Evolutionary conservation across 345 rosid species (phyloP).

Genomic region (Salix purpurea): DNA sequence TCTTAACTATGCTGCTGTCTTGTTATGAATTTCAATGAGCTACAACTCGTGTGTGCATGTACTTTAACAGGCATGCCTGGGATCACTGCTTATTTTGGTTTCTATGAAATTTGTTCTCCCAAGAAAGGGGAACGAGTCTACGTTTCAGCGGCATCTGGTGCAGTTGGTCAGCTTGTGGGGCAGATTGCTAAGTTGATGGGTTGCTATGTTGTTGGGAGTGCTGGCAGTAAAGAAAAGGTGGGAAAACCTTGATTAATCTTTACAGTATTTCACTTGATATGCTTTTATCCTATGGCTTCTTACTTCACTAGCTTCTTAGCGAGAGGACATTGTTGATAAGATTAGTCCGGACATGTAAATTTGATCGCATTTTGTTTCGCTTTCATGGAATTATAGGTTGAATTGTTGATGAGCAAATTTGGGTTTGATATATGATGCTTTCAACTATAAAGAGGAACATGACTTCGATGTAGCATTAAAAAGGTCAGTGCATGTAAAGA

Average conservation of each 20-base stretch:
- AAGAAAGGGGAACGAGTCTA: slow-evolving; percentile 42
- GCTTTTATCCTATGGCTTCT: no score
- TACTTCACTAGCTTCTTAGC: no score
- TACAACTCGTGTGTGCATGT: background rate
- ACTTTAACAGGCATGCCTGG: slow-evolving; percentile 41
- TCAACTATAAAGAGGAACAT: slow-evolving; percentile 50
- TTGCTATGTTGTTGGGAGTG: slow-evolving; percentile 55
- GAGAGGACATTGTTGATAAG: background rate
- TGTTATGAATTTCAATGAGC: background rate
- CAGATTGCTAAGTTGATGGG: slow-evolving; percentile 48
- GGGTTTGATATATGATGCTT: slow-evolving; percentile 61
- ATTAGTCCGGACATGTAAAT: background rate
- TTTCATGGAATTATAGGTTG: slow-evolving; percentile 23
- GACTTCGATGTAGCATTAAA: slow-evolving; percentile 41
- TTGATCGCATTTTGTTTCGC: background rate
- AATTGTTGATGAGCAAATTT: slow-evolving; percentile 50
- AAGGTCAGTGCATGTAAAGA: slow-evolving; percentile 24
- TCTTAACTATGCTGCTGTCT: background rate
- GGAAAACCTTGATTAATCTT: background rate
- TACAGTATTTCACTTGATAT: no score
- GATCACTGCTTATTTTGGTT: slow-evolving; percentile 46
- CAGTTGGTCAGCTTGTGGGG: slow-evolving; percentile 55
- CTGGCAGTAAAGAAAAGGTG: slow-evolving; percentile 48
- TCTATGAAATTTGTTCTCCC: slow-evolving; percentile 40
- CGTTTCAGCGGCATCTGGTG: slow-evolving; percentile 55